Base-by-base conservation (phyloP, 169 alveolate species). In the Eimeria tenella region DNA sequence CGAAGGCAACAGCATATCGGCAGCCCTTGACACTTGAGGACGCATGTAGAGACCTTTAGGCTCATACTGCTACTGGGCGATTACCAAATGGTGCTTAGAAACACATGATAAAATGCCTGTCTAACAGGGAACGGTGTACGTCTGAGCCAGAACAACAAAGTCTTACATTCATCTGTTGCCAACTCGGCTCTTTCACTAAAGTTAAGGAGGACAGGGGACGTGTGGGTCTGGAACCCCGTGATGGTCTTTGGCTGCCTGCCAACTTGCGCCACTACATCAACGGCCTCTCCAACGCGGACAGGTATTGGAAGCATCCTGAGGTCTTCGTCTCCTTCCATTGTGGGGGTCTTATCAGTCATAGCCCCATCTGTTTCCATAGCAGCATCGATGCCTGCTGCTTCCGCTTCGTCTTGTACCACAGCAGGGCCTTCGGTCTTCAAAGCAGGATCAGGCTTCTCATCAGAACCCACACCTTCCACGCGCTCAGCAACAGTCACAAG, bases 211-310 rank as follows among this genome's bases (percentile, higher is more conserved):
- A 99, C 99, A 25, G 99, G 99, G 9, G 99, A 98, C 49, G 98
- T 98, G 95, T 99, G 99, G 15, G 99, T 99, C 95, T 99, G 99
- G 97, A 99, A 99, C 56, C 99, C 97, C 87, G 93, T 82, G 42
- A 90, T 95, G 49, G 95, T 74, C 83, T 86, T 86, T 52, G 95
- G 95, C 60, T 92, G 93, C 73, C 95, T 77, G 53, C 99, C 99
- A 21, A 98, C 98, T 87, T 96, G 97, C 49, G 98, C 99, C 6
- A 98, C 99, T 23, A 96, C 96, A 93, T 98, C 99, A 13, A 98
- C 99, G 21, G 99, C 99, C 91, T 97, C 98, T 17, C 99, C 99
- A 42, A 98, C 99, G 94, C 99, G 98, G 31, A 98, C 98, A n/a
- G 98, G 96, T 84, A 97, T 97, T 42, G 97, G 97, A 52, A 97